phyloP scores from a whole-genome alignment of 192 early-diverging fungal genomes.

The Lunasporangiospora selenospora region DNA sequence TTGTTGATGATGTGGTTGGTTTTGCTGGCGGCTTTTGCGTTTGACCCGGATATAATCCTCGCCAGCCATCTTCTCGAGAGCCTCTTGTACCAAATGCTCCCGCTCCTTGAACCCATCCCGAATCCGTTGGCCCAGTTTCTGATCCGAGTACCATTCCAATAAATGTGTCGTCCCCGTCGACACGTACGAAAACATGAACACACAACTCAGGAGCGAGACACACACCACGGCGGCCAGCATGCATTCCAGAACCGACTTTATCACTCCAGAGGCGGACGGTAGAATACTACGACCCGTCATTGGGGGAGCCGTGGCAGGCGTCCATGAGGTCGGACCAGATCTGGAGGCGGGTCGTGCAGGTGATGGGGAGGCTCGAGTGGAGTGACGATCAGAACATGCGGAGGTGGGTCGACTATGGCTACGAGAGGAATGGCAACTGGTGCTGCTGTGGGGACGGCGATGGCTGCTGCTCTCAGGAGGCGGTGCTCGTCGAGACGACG shows the following conservation, averaged over 20 bases:
- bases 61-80: slow-evolving; percentile 45
- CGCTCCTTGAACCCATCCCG: slow-evolving; percentile 39
- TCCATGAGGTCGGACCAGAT: too few relatives aligned
- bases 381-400: not conserved
- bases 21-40: slow-evolving; percentile 18
- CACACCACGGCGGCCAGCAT: slow-evolving; percentile 26
- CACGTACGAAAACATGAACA: slow-evolving; percentile 38
- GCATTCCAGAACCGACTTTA: slow-evolving; percentile 25
- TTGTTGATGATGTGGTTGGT: slow-evolving; percentile 13
- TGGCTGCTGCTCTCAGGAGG: not conserved
- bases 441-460: not conserved
- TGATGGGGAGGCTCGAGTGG: not conserved
- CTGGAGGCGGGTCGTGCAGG: not conserved
- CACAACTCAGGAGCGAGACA: slow-evolving; percentile 16
- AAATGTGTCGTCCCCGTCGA: slow-evolving; percentile 29
- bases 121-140: slow-evolving; percentile 38
- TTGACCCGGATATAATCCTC: slow-evolving; percentile 44
- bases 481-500: not conserved
- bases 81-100: slow-evolving; percentile 36
- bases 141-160: slow-evolving; percentile 40
- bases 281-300: slow-evolving; percentile 6
- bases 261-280: slow-evolving; percentile 13
- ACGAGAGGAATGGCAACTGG: not conserved
- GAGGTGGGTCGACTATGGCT: not conserved
- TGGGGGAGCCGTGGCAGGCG: not conserved